phyloP scores from a whole-genome alignment of 176 grass and related monocot species.

The Carex parvula region DNA sequence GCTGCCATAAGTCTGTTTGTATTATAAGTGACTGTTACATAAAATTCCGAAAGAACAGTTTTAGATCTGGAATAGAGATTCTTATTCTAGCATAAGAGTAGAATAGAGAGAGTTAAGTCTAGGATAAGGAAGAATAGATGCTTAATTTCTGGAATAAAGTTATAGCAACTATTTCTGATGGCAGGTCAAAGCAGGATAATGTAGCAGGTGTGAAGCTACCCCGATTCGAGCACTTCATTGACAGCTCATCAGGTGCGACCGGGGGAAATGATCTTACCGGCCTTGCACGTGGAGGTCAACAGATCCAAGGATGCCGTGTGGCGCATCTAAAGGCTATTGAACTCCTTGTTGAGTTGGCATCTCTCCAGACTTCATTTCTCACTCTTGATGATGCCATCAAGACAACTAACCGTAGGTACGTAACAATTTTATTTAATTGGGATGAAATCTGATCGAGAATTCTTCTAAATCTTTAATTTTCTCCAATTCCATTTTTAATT shows the following conservation, averaged over 20 bases:
- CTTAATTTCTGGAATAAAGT: too few relatives aligned
- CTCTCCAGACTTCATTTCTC: constrained; percentile 82
- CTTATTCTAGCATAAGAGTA: too few relatives aligned
- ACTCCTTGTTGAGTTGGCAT: constrained; percentile 75
- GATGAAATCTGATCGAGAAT: too few relatives aligned
- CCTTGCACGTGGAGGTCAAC: constrained; percentile 62
- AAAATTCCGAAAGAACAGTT: too few relatives aligned
- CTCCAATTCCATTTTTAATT: too few relatives aligned
- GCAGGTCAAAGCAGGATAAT: constrained; percentile 53
- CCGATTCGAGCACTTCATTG: constrained; percentile 55
- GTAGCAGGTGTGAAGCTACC: constrained; percentile 71
- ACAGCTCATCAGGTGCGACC: constrained; percentile 12
- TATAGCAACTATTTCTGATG: neutral
- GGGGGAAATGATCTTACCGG: constrained; percentile 47
- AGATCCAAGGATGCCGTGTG: constrained; percentile 55
- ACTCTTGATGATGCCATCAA: constrained; percentile 80
- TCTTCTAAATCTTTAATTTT: too few relatives aligned
- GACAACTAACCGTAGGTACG: constrained; percentile 54
- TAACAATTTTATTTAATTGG: neutral
- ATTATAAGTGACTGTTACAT: too few relatives aligned
- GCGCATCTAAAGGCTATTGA: constrained; percentile 48
- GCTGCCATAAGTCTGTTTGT: too few relatives aligned
- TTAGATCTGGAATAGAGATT: too few relatives aligned
- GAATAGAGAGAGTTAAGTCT: too few relatives aligned
- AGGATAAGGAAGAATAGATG: too few relatives aligned